Conservation (phyloP, 305 asterid genomes). For the Rubia peregrina region DNA sequence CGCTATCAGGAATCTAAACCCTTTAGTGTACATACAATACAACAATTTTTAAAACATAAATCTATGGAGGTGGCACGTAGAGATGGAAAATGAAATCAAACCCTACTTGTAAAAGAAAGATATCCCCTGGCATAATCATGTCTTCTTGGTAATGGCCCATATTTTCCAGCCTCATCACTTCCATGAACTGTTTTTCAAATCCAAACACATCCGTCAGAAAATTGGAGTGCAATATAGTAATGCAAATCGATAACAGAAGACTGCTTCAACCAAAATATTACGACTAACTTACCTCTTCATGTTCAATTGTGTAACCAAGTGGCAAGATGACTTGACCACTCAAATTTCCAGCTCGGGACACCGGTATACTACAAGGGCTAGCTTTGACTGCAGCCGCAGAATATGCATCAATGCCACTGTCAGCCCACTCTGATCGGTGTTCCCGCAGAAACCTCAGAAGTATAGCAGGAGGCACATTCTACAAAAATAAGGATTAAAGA, state of each 20-base stretch:
- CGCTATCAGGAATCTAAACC: neutral
- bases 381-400: constrained; percentile 82
- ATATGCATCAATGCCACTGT: constrained; percentile 85
- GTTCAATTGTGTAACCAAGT: constrained; percentile 85
- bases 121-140: constrained; percentile 67
- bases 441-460: constrained; percentile 83
- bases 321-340: constrained; percentile 97
- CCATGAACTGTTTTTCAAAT: constrained; percentile 60
- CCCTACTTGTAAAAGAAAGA: constrained; percentile 89
- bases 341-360: constrained; percentile 64
- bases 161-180: constrained; percentile 90
- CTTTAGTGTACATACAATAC: neutral
- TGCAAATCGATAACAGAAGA: neutral
- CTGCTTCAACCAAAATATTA: neutral
- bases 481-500: constrained; percentile 14
- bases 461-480: constrained; percentile 94
- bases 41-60: neutral
- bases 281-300: constrained; percentile 68
- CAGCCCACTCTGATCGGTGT: constrained; percentile 99
- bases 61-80: neutral
- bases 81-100: constrained; percentile 12
- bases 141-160: constrained; percentile 67
- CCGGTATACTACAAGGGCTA: constrained; percentile 64
- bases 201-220: constrained; percentile 1
- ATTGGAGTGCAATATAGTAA: constrained; percentile 5